Conservation (phyloP, 1,139 yeast genomes). For the Saccharomyces uvarum region DNA sequence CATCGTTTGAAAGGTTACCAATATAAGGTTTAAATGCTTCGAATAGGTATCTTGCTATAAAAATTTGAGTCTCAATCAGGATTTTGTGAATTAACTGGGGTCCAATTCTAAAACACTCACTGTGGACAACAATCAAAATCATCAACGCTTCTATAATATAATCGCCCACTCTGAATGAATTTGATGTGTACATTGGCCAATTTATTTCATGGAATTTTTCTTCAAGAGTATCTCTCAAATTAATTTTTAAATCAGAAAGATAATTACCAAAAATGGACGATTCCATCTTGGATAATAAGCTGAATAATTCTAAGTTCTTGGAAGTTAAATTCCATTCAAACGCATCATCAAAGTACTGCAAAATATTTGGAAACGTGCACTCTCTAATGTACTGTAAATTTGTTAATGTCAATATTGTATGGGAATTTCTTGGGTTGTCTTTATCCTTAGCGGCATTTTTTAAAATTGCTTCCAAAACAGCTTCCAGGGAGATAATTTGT, state of each 20-base stretch:
- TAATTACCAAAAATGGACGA: conserved; percentile 45
- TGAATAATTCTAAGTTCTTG: conserved; percentile 37
- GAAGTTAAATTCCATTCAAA: conserved; percentile 39
- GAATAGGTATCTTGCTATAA: conserved; percentile 39
- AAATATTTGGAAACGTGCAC: conserved; percentile 40
- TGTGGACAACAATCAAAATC: conserved; percentile 46
- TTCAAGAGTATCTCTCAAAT: conserved; percentile 41
- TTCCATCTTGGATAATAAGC: conserved; percentile 43
- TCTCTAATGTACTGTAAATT: conserved; percentile 45
- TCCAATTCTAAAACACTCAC: conserved; percentile 44
- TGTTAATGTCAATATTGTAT: conserved; percentile 41
- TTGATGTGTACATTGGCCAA: conserved; percentile 38
- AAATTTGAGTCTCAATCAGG: conserved; percentile 40
- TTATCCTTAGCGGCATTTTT: conserved; percentile 38
- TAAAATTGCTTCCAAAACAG: conserved; percentile 43
- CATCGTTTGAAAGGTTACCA: conserved; percentile 32
- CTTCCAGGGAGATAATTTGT: conserved; percentile 44
- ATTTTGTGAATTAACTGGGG: conserved; percentile 40
- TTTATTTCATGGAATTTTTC: conserved; percentile 40
- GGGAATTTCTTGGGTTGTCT: conserved; percentile 33
- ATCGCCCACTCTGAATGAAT: conserved; percentile 38
- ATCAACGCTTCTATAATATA: conserved; percentile 48
- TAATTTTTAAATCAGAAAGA: conserved; percentile 43
- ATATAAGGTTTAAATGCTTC: conserved; percentile 37
- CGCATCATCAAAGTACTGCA: conserved; percentile 41